Conservation (phyloP, 2,329 filamentous ascomycete genomes). For the Chrysoporthe austroafricana region DNA sequence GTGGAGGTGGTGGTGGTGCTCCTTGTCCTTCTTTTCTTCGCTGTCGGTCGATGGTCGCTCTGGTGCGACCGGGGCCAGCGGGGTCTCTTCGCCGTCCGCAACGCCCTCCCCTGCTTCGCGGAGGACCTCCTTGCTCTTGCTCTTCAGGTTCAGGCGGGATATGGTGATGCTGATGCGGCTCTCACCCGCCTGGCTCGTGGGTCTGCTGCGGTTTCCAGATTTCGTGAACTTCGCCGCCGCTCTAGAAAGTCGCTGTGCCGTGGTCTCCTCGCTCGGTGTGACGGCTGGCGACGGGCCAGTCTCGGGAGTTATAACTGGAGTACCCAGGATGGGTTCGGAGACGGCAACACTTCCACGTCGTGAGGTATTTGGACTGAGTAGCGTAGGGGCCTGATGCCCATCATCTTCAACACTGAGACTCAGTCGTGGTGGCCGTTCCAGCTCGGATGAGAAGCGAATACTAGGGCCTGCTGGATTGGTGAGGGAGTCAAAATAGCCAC, state of each 20-base stretch:
- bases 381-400: conserved; percentile 38
- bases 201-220: conserved; percentile 54
- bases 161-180: conserved; percentile 61
- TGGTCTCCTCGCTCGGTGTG: conserved; percentile 57
- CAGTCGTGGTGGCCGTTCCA: conserved; percentile 53
- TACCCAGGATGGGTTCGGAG: conserved; percentile 44
- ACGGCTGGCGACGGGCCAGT: conserved; percentile 44
- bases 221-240: conserved; percentile 60
- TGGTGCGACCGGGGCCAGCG: conserved; percentile 20
- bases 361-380: conserved; percentile 40
- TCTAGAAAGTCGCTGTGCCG: conserved; percentile 58
- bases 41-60: conserved; percentile 20
- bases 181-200: conserved; percentile 62
- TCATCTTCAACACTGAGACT: conserved; percentile 52
- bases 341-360: conserved; percentile 56
- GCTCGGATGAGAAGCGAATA: conserved; percentile 60
- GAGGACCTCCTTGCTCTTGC: conserved; percentile 56
- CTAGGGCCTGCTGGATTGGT: conserved; percentile 49
- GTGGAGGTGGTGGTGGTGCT: conserved; percentile 38
- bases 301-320: conserved; percentile 29
- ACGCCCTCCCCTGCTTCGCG: conserved; percentile 35
- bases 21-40: conserved; percentile 32
- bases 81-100: conserved; percentile 28
- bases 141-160: conserved; percentile 56
- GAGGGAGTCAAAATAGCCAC: conserved; percentile 51